A percentile compares a stretch with the other conserved stretches of the same genome.
Evolutionary conservation across 2,329 filamentous ascomycete species (phyloP).

Genomic region (Zymoseptoria pseudotritici): DNA sequence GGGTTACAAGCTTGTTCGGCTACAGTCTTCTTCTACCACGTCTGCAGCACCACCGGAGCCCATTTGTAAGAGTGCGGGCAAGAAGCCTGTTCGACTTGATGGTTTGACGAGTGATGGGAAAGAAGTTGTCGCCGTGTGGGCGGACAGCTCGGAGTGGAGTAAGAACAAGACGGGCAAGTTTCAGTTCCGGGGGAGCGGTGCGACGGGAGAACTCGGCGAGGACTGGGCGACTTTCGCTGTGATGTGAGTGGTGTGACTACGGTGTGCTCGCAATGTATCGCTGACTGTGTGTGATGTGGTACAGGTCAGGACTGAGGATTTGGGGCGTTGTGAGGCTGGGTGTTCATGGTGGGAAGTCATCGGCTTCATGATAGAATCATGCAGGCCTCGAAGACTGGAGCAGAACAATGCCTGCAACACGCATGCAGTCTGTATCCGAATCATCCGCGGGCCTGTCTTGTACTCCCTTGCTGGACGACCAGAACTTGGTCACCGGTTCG

Average conservation of each 20-base stretch:
- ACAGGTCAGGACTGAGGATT: not conserved
- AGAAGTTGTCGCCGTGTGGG: constrained; percentile 17
- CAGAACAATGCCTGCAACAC: not conserved
- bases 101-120: constrained; percentile 13
- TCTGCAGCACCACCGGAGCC: not conserved
- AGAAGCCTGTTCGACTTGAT: not conserved
- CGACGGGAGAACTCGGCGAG: constrained; percentile 9
- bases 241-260: constrained; percentile 10
- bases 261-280: not conserved
- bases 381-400: not conserved
- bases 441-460: not conserved
- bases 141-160: constrained; percentile 11
- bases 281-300: not conserved
- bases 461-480: not conserved
- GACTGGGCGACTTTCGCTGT: constrained; percentile 13
- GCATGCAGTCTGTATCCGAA: not conserved
- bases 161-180: constrained; percentile 14
- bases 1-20: constrained; percentile 16
- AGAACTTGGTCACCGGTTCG: not conserved
- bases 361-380: not conserved
- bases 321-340: not conserved
- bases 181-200: constrained; percentile 11
- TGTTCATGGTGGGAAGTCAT: not conserved
- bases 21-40: not conserved
- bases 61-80: not conserved